Percentiles rank a stretch among this genome's conserved stretches.
phyloP scores from a whole-genome alignment of 768 basidiomycete genomes.

The Cytidiella melzeri region DNA sequence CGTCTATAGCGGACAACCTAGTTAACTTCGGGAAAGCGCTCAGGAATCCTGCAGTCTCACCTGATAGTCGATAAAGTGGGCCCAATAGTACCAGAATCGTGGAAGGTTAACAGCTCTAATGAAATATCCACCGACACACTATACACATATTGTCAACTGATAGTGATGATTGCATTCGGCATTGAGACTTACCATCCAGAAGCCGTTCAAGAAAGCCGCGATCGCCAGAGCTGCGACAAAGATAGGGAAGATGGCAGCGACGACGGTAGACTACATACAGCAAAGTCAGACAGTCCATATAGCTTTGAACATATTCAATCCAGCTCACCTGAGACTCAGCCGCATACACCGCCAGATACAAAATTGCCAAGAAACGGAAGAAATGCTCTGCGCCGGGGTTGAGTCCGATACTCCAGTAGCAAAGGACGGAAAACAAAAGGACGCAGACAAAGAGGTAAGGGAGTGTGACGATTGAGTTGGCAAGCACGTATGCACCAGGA shows the following conservation, averaged over 20 bases:
- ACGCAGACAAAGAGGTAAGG: slow-evolving; percentile 51
- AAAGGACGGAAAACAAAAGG: slow-evolving; percentile 42
- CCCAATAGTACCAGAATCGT: slow-evolving; percentile 52
- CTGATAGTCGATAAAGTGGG: slow-evolving; percentile 52
- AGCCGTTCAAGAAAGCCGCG: slow-evolving; percentile 44
- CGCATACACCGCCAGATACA: slow-evolving; percentile 47
- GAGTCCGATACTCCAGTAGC: slow-evolving; percentile 47
- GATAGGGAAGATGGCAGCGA: slow-evolving; percentile 47
- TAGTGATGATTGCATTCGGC: no score
- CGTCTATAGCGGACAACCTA: slow-evolving; percentile 8
- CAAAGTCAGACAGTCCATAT: not conserved
- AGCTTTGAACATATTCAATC: not conserved
- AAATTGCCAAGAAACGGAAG: slow-evolving; percentile 49
- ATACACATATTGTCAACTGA: no score
- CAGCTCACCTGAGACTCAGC: slow-evolving; percentile 43
- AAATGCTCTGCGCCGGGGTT: slow-evolving; percentile 41
- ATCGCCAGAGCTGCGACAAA: slow-evolving; percentile 58
- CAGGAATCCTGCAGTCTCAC: slow-evolving; percentile 33
- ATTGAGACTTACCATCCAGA: slow-evolving; percentile 50
- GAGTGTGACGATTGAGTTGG: slow-evolving; percentile 46
- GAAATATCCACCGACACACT: slow-evolving; percentile 27
- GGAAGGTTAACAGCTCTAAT: slow-evolving; percentile 49
- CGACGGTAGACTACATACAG: slow-evolving; percentile 26
- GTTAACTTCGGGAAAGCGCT: slow-evolving; percentile 29
- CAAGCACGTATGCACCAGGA: slow-evolving; percentile 45